Conservation (phyloP, 805 yeast genomes). For the Spathaspora hagerdaliae region DNA sequence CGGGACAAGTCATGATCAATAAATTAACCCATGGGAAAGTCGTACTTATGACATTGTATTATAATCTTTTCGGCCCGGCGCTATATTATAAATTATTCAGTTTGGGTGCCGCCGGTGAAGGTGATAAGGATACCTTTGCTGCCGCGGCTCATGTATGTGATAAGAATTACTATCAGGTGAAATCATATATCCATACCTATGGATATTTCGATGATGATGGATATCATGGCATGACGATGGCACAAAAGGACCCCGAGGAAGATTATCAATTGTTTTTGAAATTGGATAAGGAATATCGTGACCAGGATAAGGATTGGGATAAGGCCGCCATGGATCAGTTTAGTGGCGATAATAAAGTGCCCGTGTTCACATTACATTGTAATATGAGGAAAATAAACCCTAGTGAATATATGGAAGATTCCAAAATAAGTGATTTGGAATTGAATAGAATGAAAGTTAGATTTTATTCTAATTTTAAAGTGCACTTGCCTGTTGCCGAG, state of each 20-base stretch:
- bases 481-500: background rate
- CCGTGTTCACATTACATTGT: conserved; percentile 12
- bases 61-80: conserved; percentile 60
- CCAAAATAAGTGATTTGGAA: conserved; percentile 3
- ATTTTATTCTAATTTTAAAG: conserved; percentile 8
- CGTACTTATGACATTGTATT: conserved; percentile 54
- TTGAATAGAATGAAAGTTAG: conserved; percentile 8
- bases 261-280: conserved; percentile 17
- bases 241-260: conserved; percentile 24
- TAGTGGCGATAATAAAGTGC: conserved; percentile 5
- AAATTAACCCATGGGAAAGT: conserved; percentile 57
- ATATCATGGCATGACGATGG: conserved; percentile 22
- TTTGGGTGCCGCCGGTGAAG: conserved; percentile 73
- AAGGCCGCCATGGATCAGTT: conserved; percentile 1
- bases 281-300: background rate
- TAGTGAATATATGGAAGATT: conserved; percentile 3
- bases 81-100: conserved; percentile 64
- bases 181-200: conserved; percentile 11
- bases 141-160: conserved; percentile 47
- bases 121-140: conserved; percentile 73
- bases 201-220: conserved; percentile 24
- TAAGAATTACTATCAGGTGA: conserved; percentile 14
- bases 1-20: conserved; percentile 64
- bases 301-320: conserved; percentile 1
- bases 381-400: conserved; percentile 17